phyloP scores from a whole-genome alignment of 2,329 filamentous ascomycete genomes.

The Talaromyces amestolkiae region DNA sequence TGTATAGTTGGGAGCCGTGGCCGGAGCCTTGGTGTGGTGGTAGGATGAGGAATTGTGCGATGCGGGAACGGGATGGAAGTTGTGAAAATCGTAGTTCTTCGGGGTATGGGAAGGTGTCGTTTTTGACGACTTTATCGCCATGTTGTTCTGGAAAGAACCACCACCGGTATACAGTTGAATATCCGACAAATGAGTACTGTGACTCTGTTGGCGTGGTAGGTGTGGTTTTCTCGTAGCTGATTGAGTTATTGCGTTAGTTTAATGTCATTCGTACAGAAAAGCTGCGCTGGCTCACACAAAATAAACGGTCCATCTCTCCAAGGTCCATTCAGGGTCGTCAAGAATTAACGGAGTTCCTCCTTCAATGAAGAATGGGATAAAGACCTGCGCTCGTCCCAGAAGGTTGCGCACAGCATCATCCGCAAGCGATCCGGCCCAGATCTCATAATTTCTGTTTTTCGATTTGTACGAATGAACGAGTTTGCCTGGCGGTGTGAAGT shows the following conservation, averaged over 20 bases:
- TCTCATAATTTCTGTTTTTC: constrained; percentile 68
- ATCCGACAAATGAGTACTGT: constrained; percentile 81
- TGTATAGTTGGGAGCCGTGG: constrained; percentile 77
- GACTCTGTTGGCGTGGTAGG: constrained; percentile 48
- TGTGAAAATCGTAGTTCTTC: constrained; percentile 52
- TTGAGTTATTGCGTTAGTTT: constrained; percentile 22
- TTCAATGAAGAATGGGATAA: constrained; percentile 86
- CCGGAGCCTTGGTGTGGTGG: constrained; percentile 81
- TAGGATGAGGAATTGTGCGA: constrained; percentile 90
- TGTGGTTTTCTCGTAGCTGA: constrained; percentile 55
- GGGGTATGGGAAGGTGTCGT: constrained; percentile 44
- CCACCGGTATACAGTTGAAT: constrained; percentile 85
- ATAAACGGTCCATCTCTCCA: constrained; percentile 88
- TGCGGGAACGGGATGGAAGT: constrained; percentile 73
- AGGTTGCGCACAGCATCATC: constrained; percentile 69
- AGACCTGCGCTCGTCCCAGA: constrained; percentile 76
- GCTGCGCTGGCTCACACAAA: constrained; percentile 59
- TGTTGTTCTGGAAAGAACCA: constrained; percentile 53
- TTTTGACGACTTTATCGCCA: constrained; percentile 42
- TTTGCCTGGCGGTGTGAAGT: constrained; percentile 72
- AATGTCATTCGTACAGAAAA: background rate
- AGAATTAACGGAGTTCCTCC: constrained; percentile 76
- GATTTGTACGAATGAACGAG: constrained; percentile 63
- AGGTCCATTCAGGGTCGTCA: constrained; percentile 68
- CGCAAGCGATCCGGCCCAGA: constrained; percentile 75